Percentiles rank a stretch among this genome's conserved stretches.
These are phyloP conservation scores for Claviceps sp. DNA, from an alignment of 2,329 filamentous ascomycete genomes.

Conservation along the genomic window DNA sequence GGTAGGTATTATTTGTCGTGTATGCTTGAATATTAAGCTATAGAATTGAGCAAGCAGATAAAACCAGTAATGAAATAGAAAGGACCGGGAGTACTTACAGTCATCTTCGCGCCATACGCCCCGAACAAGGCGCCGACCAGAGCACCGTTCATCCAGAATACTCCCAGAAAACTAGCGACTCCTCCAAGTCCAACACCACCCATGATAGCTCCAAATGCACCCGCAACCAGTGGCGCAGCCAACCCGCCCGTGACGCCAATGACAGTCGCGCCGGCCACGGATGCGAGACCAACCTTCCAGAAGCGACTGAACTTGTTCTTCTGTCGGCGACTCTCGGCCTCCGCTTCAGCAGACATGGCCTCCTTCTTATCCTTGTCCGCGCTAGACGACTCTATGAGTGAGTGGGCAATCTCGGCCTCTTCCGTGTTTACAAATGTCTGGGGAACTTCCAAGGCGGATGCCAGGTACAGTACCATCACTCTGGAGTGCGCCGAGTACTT, in stretches of 20 bases:
- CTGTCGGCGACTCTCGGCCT: constrained; percentile 59
- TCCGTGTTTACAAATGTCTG: constrained; percentile 49
- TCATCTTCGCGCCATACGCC: constrained; percentile 71
- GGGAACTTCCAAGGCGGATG: constrained; percentile 52
- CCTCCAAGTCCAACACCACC: constrained; percentile 75
- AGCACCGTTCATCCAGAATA: constrained; percentile 74
- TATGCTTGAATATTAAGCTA: not conserved
- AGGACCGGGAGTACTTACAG: constrained; percentile 19
- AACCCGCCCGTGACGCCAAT: constrained; percentile 87
- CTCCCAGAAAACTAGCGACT: constrained; percentile 72
- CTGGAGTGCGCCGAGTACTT: constrained; percentile 65
- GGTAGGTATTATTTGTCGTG: not conserved
- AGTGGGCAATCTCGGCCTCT: constrained; percentile 63
- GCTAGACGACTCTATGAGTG: constrained; percentile 53
- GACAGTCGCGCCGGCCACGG: constrained; percentile 73
- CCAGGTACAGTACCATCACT: constrained; percentile 51
- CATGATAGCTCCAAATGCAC: constrained; percentile 73
- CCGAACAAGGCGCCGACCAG: constrained; percentile 81
- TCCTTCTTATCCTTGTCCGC: constrained; percentile 25
- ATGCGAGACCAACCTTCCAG: constrained; percentile 86
- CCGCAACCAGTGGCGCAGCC: constrained; percentile 79
- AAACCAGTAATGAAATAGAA: not conserved
- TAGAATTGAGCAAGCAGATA: not conserved
- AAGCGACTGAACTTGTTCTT: constrained; percentile 56
- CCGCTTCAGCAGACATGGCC: constrained; percentile 59